These are phyloP conservation scores for Harringtonia aguacate DNA, from an alignment of 2,329 filamentous ascomycete species.

Conservation along the genomic window DNA sequence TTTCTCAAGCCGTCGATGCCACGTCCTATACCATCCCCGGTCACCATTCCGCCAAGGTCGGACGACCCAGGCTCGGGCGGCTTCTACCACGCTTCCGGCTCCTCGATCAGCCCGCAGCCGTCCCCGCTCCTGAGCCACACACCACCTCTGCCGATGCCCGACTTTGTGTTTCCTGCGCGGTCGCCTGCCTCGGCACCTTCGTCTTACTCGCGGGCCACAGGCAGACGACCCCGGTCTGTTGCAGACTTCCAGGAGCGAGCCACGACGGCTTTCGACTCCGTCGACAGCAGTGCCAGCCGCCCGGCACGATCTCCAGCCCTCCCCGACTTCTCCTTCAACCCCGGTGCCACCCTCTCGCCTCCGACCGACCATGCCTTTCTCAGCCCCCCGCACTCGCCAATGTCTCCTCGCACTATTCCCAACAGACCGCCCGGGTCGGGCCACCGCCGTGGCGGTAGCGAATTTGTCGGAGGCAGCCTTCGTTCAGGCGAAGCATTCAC, in stretches of 20 bases:
- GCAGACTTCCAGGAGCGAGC: slow-evolving; percentile 32
- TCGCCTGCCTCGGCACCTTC: slow-evolving; percentile 35
- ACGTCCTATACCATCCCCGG: slow-evolving; percentile 14
- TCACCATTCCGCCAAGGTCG: slow-evolving; percentile 19
- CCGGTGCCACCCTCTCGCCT: slow-evolving; percentile 18
- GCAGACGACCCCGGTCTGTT: slow-evolving; percentile 41
- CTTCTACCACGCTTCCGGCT: slow-evolving; percentile 12
- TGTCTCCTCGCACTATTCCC: slow-evolving; percentile 36
- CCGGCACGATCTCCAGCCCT: slow-evolving; percentile 29
- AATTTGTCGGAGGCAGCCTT: slow-evolving; percentile 70
- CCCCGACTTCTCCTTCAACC: slow-evolving; percentile 45
- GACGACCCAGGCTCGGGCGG: slow-evolving; percentile 8
- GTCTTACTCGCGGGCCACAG: slow-evolving; percentile 35
- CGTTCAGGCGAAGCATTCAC: slow-evolving; percentile 47
- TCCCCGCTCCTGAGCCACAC: slow-evolving; percentile 20
- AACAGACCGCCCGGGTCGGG: slow-evolving; percentile 53
- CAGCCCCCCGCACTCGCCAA: slow-evolving; percentile 45
- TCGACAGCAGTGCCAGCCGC: slow-evolving; percentile 1
- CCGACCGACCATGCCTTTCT: slow-evolving; percentile 29
- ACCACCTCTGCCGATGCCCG: slow-evolving; percentile 47
- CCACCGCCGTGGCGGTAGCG: slow-evolving; percentile 72
- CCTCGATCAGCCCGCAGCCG: slow-evolving; percentile 17
- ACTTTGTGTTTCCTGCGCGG: slow-evolving; percentile 51
- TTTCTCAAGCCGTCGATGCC: slow-evolving; percentile 10
- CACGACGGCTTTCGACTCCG: slow-evolving; percentile 8